A percentile compares a stretch with the other conserved stretches of the same genome.
Evolutionary conservation across 768 basidiomycete genomes (phyloP).

Genomic region (Artomyces pyxidatus): DNA sequence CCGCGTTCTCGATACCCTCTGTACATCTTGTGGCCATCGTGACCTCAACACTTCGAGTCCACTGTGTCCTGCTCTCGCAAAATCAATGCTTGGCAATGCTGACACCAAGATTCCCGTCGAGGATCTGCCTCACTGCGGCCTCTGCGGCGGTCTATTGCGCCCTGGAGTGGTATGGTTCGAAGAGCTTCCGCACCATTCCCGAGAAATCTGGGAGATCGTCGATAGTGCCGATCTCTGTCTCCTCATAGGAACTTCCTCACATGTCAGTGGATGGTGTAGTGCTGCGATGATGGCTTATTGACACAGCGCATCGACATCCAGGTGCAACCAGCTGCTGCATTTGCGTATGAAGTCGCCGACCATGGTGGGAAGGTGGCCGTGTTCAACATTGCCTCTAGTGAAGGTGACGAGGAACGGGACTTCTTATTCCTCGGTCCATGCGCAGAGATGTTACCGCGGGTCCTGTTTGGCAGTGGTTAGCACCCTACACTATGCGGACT

Average conservation of each 20-base stretch:
- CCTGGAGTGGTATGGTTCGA: slow-evolving; percentile 36
- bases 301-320: slow-evolving; percentile 11
- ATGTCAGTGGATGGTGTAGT: slow-evolving; percentile 2
- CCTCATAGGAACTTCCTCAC: slow-evolving; percentile 33
- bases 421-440: slow-evolving; percentile 45
- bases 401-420: slow-evolving; percentile 34
- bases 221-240: slow-evolving; percentile 26
- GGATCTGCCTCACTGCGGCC: slow-evolving; percentile 24
- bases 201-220: slow-evolving; percentile 22
- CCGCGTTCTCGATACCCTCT: slow-evolving; percentile 43
- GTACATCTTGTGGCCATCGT: slow-evolving; percentile 37
- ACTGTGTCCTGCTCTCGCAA: slow-evolving; percentile 34
- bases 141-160: slow-evolving; percentile 23
- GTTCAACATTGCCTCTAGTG: slow-evolving; percentile 26
- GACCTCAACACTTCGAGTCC: slow-evolving; percentile 35
- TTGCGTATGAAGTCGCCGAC: slow-evolving; percentile 18
- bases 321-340: slow-evolving; percentile 28
- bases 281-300: not conserved
- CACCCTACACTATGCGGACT: too few species aligned
- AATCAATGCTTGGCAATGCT: not conserved
- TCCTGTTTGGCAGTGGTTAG: slow-evolving; percentile 21
- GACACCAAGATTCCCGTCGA: slow-evolving; percentile 21
- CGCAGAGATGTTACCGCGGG: slow-evolving; percentile 35
- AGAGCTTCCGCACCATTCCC: slow-evolving; percentile 23
- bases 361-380: slow-evolving; percentile 29